Percentiles rank a stretch among this genome's conserved stretches.
These are phyloP conservation scores for Actinomucor elegans DNA, from an alignment of 371 early-diverging fungal genomes.

Conservation along the genomic window DNA sequence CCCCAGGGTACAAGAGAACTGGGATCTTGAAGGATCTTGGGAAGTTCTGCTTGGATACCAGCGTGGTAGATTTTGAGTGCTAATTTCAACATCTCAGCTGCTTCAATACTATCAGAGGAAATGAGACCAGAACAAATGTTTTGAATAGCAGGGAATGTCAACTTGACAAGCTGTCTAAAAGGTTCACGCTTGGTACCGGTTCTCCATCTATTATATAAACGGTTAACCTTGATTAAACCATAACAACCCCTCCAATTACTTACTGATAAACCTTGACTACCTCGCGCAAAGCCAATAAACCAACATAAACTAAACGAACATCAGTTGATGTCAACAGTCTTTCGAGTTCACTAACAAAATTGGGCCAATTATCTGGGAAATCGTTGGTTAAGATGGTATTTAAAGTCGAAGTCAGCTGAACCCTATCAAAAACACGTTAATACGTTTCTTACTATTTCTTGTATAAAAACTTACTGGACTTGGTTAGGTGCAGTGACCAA, in stretches of 20 bases:
- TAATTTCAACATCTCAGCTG: slow-evolving; percentile 79
- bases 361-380: slow-evolving; percentile 84
- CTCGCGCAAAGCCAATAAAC: slow-evolving; percentile 77
- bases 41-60: slow-evolving; percentile 71
- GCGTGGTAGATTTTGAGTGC: slow-evolving; percentile 78
- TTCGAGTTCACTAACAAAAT: slow-evolving; percentile 69
- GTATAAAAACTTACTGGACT: slow-evolving; percentile 60
- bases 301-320: slow-evolving; percentile 69
- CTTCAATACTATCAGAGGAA: slow-evolving; percentile 62
- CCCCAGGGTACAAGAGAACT: slow-evolving; percentile 83
- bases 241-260: too few relatives aligned
- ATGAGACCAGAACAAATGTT: slow-evolving; percentile 65
- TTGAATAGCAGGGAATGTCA: slow-evolving; percentile 75
- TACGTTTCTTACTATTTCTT: background rate
- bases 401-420: slow-evolving; percentile 76
- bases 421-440: slow-evolving; percentile 33
- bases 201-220: slow-evolving; percentile 49
- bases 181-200: slow-evolving; percentile 55
- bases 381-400: slow-evolving; percentile 72
- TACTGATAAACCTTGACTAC: slow-evolving; percentile 82
- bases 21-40: slow-evolving; percentile 66
- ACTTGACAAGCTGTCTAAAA: slow-evolving; percentile 65
- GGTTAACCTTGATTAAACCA: background rate
- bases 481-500: slow-evolving; percentile 69
- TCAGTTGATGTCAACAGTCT: slow-evolving; percentile 67